Evolutionary conservation across 345 rosid species (phyloP).

Genomic region (Camelina sativa): DNA sequence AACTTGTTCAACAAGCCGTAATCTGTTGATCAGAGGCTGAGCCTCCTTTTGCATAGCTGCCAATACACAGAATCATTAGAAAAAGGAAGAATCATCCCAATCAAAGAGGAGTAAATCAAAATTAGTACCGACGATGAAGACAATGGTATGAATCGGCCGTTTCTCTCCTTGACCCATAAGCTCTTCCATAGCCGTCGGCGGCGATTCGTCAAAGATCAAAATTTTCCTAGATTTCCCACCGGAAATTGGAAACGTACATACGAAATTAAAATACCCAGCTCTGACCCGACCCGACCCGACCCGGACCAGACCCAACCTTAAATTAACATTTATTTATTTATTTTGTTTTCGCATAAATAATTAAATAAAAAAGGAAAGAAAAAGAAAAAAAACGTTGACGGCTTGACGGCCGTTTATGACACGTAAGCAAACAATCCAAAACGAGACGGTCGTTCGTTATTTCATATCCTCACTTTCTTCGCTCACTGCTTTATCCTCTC

Average conservation of each 20-base stretch:
- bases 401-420: slow-evolving; percentile 46
- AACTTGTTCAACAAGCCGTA: slow-evolving; percentile 60
- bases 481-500: slow-evolving; percentile 40
- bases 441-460: slow-evolving; percentile 36
- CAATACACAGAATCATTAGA: background rate
- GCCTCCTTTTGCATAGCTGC: slow-evolving; percentile 96
- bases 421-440: slow-evolving; percentile 43
- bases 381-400: slow-evolving; percentile 31
- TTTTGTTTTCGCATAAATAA: no score
- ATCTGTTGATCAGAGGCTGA: slow-evolving; percentile 70
- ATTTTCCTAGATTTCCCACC: background rate
- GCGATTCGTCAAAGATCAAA: slow-evolving; percentile 18
- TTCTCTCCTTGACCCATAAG: slow-evolving; percentile 46
- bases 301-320: background rate
- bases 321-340: background rate
- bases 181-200: slow-evolving; percentile 49
- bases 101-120: background rate
- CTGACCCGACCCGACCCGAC: slow-evolving; percentile 10
- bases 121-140: slow-evolving; percentile 66
- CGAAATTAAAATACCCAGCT: background rate
- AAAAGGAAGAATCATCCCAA: background rate
- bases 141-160: slow-evolving; percentile 58
- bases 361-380: background rate
- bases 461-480: slow-evolving; percentile 35
- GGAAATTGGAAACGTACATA: no score